Evolutionary conservation across 805 yeast genomes (phyloP).

Genomic region (Starmerella vaccinii): DNA sequence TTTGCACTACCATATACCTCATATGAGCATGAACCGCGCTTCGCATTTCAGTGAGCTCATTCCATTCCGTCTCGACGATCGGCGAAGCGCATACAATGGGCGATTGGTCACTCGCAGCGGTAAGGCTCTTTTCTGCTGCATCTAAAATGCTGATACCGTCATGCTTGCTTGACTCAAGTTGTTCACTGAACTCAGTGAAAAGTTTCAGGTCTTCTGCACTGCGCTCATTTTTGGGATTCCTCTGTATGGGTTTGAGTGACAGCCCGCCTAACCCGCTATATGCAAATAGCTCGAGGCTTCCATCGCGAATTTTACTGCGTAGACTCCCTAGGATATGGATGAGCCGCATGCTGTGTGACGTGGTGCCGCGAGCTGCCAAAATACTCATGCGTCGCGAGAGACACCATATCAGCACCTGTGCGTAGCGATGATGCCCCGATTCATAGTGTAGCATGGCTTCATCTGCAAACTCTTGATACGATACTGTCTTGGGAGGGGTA

Average conservation of each 20-base stretch:
- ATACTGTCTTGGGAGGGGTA: neutral
- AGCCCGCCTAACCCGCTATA: neutral
- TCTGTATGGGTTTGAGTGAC: neutral
- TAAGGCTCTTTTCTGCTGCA: neutral
- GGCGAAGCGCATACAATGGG: neutral
- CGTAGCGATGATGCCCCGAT: neutral
- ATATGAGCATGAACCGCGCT: neutral
- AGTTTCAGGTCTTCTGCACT: neutral
- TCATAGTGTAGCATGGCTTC: neutral
- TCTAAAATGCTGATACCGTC: neutral
- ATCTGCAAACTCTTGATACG: neutral
- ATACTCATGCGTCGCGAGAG: neutral
- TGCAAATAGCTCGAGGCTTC: neutral
- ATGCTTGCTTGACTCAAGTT: neutral
- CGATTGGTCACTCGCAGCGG: neutral
- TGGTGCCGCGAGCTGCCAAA: neutral
- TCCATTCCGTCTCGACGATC: neutral
- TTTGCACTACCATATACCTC: neutral
- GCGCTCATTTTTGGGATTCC: neutral
- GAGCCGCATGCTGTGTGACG: neutral
- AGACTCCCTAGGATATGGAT: neutral
- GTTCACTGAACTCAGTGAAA: neutral
- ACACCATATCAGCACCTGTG: conserved; percentile 1
- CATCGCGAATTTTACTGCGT: neutral
- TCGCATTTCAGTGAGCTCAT: neutral